These are phyloP conservation scores for Petunia secreta DNA, from an alignment of 257 asterid species.

Conservation along the genomic window DNA sequence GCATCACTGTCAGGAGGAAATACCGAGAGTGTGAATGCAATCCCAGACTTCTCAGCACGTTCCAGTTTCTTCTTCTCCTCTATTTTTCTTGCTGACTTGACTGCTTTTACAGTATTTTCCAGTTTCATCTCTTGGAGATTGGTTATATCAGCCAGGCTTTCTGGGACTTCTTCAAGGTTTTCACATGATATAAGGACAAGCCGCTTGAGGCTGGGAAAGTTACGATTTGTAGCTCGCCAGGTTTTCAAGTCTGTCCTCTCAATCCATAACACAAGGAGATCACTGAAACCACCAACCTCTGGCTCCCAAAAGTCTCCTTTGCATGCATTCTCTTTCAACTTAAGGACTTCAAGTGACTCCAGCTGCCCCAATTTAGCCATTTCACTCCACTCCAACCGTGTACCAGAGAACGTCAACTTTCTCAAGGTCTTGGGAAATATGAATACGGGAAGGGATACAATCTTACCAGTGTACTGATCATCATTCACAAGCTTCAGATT, in stretches of 20 bases:
- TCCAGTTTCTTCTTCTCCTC: no score
- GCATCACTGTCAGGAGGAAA: no score
- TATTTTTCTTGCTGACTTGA: no score
- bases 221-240: neutral
- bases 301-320: no score
- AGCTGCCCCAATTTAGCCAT: conserved; percentile 36
- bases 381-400: conserved; percentile 34
- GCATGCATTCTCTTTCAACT: neutral
- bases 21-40: no score
- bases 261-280: no score
- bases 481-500: conserved; percentile 36
- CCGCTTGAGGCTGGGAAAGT: neutral
- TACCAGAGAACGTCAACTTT: conserved; percentile 30
- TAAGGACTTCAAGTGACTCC: conserved; percentile 34
- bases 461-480: neutral
- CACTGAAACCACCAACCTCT: no score
- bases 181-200: neutral
- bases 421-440: conserved; percentile 26
- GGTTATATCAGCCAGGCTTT: no score
- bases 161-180: no score
- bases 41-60: no score
- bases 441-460: conserved; percentile 22
- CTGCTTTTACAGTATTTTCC: no score
- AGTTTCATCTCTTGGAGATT: no score
- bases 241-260: neutral